Base-by-base conservation (phyloP, 139 green algal genomes). In the Coelastrella sp. region DNA sequence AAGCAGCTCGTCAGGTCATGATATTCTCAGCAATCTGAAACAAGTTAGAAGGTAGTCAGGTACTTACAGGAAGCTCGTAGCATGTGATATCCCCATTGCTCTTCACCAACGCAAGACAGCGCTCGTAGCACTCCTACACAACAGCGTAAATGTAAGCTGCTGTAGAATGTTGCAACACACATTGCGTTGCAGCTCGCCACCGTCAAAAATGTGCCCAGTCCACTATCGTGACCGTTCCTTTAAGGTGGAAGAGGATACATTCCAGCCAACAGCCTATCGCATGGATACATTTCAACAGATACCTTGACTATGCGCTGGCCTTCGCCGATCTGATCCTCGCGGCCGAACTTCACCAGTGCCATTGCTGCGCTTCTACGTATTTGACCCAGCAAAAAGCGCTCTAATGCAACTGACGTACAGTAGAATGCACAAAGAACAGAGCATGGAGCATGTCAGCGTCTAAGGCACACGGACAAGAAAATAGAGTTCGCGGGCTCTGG, bases 41-140 rank as follows among this genome's bases (percentile, higher is more conserved):
- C n/a, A n/a, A n/a, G n/a, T n/a, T n/a, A 21, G 15, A 50, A 5
- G 30, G 25, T 9, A 15, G 34, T 67, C 13, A 32, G 8, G 21
- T 8, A 82, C 75, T 51, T 27, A 82, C 75, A 35, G 75, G 75
- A 38, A 82, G 25, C 37, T 82, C 75, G 13, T 71, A 38, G 32
- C 53, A 71, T 21, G 38, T 23, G 53, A 71, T 71, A 4, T 27
- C 25, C 51, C 30, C 37, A 8, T 69, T 11, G 27, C 2, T 1
- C 40, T 32, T 51, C 34, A 82, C 66, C 35, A 63, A n/a, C 38
- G 43, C 51, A 21, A 82, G 27, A 53, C 53, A 71, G 25, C 75
- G 75, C 6, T 82, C 75, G 8, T 11, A 82, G 23, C 75, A 71
- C 35, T 82, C 75, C 73, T 82, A 53, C 53, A n/a, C n/a, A n/a